These are phyloP conservation scores for Mucor saturninus DNA, from an alignment of 371 early-diverging fungal species.

Conservation along the genomic window DNA sequence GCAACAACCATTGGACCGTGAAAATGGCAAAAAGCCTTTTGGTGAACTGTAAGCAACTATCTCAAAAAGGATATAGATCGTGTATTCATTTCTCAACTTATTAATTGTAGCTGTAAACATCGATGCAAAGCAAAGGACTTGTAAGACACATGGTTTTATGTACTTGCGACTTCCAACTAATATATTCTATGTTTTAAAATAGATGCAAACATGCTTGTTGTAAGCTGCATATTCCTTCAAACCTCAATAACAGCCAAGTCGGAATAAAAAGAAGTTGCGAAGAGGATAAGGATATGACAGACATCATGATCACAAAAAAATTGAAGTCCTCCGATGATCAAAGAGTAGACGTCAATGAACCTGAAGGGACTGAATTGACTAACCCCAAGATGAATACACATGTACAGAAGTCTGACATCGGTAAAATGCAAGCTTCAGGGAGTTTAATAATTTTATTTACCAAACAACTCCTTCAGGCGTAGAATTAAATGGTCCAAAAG, in stretches of 20 bases:
- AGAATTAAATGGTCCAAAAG: not conserved
- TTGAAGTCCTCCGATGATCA: not conserved
- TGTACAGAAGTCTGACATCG: not conserved
- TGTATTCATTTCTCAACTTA: no score
- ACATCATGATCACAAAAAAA: not conserved
- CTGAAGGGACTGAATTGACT: not conserved
- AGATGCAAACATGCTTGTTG: conserved; percentile 29
- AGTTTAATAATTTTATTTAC: no score
- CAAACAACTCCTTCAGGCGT: not conserved
- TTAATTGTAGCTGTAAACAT: conserved; percentile 42
- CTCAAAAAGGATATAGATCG: not conserved
- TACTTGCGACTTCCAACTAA: not conserved
- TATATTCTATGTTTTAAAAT: not conserved
- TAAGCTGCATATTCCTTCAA: not conserved
- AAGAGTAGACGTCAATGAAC: not conserved
- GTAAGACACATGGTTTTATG: conserved; percentile 16
- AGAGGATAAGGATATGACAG: not conserved
- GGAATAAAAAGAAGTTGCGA: not conserved
- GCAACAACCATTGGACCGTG: no score
- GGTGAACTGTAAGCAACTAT: not conserved
- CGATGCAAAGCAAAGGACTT: conserved; percentile 38
- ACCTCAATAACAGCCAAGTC: not conserved
- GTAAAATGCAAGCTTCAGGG: not conserved
- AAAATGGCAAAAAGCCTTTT: not conserved
- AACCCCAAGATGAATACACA: not conserved